Evolutionary conservation across 2,329 filamentous ascomycete genomes (phyloP), one percentile per base, ranked within the genome.

Genomic region (Stromatinia cepivora): DNA sequence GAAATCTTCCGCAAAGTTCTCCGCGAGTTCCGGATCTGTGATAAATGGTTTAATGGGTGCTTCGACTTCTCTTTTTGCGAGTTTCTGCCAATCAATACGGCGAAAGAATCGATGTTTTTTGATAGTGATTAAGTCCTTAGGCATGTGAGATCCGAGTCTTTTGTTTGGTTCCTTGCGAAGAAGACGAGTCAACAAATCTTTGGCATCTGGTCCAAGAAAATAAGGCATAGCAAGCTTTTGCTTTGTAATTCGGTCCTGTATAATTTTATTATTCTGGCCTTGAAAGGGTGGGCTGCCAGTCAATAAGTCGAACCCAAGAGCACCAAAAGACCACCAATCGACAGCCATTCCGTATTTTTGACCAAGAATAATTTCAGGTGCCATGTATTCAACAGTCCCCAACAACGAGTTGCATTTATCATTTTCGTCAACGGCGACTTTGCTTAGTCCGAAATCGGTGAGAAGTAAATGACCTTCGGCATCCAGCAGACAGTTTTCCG

Each of bases 341-440:
- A 97, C 96, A 1, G 93, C 90, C 80, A 94, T 94, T 77, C 94
- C 94, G 79, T 99, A 99, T 73, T 92, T 90, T 73, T 92, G 89
- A 71, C 93, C 94, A 72, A 90, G 87, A 71, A 99, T 88, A 65
- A 99, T 92, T 81, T 99, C 95, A 0, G 70, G 95, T 0, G 95
- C 96, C 95, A 99, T 99, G 85, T 99, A 99, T 79, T 98, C 95
- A 70, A 97, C 90, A 0, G 95, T 99, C 64, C 95, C 95, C 13
- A 97, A 88, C 73, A 97, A 91, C 54, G 93, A 97, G 81, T 93
- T 92, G 84, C 94, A 97, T 67, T 87, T 81, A 79, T 80, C 83
- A 52, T 84, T 82, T 54, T 88, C 88, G 70, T 93, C 90, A 22
- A 95, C 86, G 0, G 94, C 90, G 45, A 98, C 95, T 81, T 99